Base-by-base conservation (phyloP, 2,329 filamentous ascomycete species). In the Drechslerella coelobrocha region DNA sequence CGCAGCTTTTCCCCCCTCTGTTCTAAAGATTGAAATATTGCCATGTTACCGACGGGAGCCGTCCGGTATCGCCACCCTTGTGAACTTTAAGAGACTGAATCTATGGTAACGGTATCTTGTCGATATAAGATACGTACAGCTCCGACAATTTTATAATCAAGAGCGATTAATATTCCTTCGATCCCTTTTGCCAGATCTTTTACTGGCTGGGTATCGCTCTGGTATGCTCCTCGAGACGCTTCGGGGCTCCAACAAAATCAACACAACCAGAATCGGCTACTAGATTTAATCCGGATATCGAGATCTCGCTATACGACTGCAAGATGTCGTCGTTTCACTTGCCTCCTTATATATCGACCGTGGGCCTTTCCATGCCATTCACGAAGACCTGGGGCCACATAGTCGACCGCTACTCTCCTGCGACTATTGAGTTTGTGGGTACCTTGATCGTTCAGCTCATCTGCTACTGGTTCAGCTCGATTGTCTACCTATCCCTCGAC, bases 401-500 rank as follows among this genome's bases (percentile, higher is more conserved):
- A 14, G 51, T 57, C 34, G 19, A 66, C 34, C 61, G 53, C 10
- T 74, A 79, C 71, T 74, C 76, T 29, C 76, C 77, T 7, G 72
- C 77, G 57, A 57, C 71, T 53, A 78, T 83, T 65, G 80, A 83
- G 56, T 75, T 83, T 37, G 75, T 77, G 17, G 82, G 82, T 31
- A 78, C 78, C 2, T 65, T 80, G 2, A 14, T 77, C 39, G 69
- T 82, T 26, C 82, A 83, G 52, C 1, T 81, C 17, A 0, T 82
- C 66, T 80, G 79, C 76, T 83, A 82, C 78, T 83, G 81, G 82
- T 54, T 81, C 31, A 81, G 81, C 0, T 81, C 79, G 3, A 73
- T 76, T 8, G 26, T 79, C 53, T 84, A 82, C 73, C 76, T 82
- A 23, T 76, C 75, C 0, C 78, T 85, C 12, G 81, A 83, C 72